These are phyloP conservation scores for Gracilaria gracilis DNA, from an alignment of 23 red algal genomes.

Conservation along the genomic window DNA sequence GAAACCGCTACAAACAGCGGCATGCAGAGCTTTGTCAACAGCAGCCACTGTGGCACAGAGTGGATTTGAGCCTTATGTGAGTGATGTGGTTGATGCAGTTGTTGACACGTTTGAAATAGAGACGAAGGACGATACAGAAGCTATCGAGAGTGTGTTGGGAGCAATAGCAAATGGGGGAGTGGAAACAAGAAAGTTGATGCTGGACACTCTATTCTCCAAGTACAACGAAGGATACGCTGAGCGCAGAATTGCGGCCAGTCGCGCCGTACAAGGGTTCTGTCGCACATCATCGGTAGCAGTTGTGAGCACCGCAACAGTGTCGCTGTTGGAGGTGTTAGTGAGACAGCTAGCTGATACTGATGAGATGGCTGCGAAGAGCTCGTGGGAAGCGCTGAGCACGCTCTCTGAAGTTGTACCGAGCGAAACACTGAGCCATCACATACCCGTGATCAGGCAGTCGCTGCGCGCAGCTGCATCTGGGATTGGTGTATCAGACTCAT, in stretches of 20 bases:
- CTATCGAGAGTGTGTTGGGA: conserved; percentile 43
- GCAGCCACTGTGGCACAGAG: conserved; percentile 69
- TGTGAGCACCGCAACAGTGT: neutral
- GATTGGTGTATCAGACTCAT: conserved; percentile 3
- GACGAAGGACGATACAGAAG: neutral
- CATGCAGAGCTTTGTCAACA: conserved; percentile 45
- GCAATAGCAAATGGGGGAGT: conserved; percentile 41
- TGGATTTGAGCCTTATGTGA: conserved; percentile 52
- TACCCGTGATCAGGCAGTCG: conserved; percentile 60
- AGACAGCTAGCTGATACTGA: conserved; percentile 75
- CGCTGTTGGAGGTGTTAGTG: conserved; percentile 62
- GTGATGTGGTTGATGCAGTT: conserved; percentile 53
- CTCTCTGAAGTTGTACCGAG: conserved; percentile 44
- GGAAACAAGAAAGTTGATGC: conserved; percentile 40
- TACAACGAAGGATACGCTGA: conserved; percentile 61
- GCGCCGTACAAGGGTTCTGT: conserved; percentile 36
- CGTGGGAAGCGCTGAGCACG: conserved; percentile 41
- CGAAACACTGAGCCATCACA: conserved; percentile 19
- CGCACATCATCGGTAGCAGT: neutral
- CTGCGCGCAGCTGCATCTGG: conserved; percentile 56
- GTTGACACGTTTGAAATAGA: conserved; percentile 57
- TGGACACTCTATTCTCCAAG: conserved; percentile 47
- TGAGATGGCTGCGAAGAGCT: conserved; percentile 31
- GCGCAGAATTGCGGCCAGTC: conserved; percentile 53
- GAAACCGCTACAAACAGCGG: conserved; percentile 36